Conservation (phyloP, 2,329 filamentous ascomycete genomes). For the Salinomyces thailandicus region DNA sequence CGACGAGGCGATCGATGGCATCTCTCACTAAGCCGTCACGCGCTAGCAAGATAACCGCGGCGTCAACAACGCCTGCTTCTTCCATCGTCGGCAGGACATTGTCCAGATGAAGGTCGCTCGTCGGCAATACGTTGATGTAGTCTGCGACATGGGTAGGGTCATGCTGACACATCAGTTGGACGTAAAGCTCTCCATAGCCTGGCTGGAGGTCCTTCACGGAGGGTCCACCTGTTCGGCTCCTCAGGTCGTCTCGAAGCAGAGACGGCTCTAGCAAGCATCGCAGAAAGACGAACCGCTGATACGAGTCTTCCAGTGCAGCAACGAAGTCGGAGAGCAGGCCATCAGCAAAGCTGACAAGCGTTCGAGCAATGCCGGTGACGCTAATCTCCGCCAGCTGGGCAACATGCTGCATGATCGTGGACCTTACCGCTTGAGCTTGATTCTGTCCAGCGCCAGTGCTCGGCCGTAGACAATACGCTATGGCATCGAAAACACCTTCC, state of each 20-base stretch:
- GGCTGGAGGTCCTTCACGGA: conserved; percentile 27
- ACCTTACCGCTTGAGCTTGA: conserved; percentile 61
- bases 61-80: conserved; percentile 79
- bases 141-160: conserved; percentile 73
- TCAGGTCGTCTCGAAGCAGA: conserved; percentile 22
- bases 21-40: conserved; percentile 72
- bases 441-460: conserved; percentile 54
- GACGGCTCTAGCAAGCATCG: conserved; percentile 60
- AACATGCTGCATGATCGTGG: conserved; percentile 55
- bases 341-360: conserved; percentile 50
- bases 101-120: conserved; percentile 67
- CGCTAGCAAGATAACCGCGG: conserved; percentile 81
- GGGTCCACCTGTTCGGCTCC: conserved; percentile 21
- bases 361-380: conserved; percentile 53
- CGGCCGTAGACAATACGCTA: conserved; percentile 61
- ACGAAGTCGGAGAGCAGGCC: conserved; percentile 59
- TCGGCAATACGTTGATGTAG: conserved; percentile 67
- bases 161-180: conserved; percentile 83
- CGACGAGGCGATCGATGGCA: conserved; percentile 77
- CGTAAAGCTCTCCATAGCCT: conserved; percentile 69
- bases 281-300: conserved; percentile 67
- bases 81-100: conserved; percentile 80
- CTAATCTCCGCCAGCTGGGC: conserved; percentile 57
- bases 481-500: conserved; percentile 65
- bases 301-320: conserved; percentile 48